Conservation (phyloP, 805 yeast genomes). For the Starmerella khaoyaiensis region DNA sequence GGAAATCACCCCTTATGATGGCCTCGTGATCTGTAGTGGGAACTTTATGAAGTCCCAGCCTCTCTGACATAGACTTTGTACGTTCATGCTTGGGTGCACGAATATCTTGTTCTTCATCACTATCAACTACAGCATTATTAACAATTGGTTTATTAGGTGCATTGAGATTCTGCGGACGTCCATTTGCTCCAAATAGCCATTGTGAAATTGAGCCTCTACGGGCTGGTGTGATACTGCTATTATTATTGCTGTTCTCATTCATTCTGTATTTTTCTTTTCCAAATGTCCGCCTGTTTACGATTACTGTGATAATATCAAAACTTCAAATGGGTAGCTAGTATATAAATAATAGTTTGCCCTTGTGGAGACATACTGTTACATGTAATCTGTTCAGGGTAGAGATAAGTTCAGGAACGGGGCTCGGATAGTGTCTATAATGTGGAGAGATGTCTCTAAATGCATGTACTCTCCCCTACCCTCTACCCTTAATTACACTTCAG, state of each 20-base stretch:
- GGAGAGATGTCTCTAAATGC: too few relatives aligned
- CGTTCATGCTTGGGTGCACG: conserved; percentile 2
- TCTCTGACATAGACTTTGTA: conserved; percentile 6
- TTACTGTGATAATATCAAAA: too few relatives aligned
- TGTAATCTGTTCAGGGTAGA: too few relatives aligned
- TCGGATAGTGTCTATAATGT: too few relatives aligned
- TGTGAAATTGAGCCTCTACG: conserved; percentile 10
- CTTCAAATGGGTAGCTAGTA: too few relatives aligned
- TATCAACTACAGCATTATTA: not conserved
- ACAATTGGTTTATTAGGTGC: not conserved
- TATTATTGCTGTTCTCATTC: not conserved
- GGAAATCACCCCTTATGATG: conserved; percentile 13
- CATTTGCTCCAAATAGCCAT: conserved; percentile 13
- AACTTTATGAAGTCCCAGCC: conserved; percentile 10
- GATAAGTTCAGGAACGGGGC: too few relatives aligned
- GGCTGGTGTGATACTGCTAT: too few relatives aligned
- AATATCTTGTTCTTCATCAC: not conserved
- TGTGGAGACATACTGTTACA: too few relatives aligned
- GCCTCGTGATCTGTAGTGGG: conserved; percentile 16
- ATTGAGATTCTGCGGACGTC: not conserved
- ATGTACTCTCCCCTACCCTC: too few relatives aligned
- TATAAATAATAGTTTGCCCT: too few relatives aligned
- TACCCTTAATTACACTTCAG: too few relatives aligned
- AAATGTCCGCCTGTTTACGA: not conserved
- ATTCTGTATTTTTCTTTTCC: not conserved